Conservation (phyloP, 192 early-diverging fungal genomes). For the Phycomyces nitens region DNA sequence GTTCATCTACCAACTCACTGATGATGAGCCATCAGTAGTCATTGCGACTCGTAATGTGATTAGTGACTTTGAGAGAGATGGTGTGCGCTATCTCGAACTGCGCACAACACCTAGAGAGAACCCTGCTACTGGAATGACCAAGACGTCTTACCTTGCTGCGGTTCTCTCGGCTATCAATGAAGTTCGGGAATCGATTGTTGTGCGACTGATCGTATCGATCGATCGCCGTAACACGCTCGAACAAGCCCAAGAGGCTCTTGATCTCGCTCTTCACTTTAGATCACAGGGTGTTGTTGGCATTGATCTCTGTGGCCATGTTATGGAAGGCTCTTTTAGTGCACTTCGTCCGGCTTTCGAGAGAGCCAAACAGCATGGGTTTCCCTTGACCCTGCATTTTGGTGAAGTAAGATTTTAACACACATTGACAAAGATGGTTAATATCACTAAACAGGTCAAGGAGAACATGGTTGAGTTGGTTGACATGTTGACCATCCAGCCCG, state of each 20-base stretch:
- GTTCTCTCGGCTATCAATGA: slow-evolving; percentile 26
- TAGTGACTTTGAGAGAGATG: slow-evolving; percentile 49
- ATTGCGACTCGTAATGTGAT: slow-evolving; percentile 40
- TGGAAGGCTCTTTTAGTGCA: slow-evolving; percentile 36
- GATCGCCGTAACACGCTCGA: slow-evolving; percentile 49
- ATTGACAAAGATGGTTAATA: background rate
- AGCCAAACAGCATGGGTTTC: slow-evolving; percentile 44
- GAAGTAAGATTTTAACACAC: slow-evolving; percentile 34
- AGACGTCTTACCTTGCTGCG: slow-evolving; percentile 43
- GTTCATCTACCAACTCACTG: slow-evolving; percentile 54
- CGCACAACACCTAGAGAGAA: slow-evolving; percentile 51
- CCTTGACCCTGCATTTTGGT: slow-evolving; percentile 52
- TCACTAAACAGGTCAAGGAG: slow-evolving; percentile 5
- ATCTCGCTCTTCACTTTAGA: slow-evolving; percentile 44
- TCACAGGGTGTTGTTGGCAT: slow-evolving; percentile 48
- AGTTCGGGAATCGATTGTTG: slow-evolving; percentile 31
- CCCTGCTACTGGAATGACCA: slow-evolving; percentile 48
- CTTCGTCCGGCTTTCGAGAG: slow-evolving; percentile 45
- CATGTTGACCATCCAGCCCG: slow-evolving; percentile 39
- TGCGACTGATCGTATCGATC: slow-evolving; percentile 49
- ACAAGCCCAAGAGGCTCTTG: slow-evolving; percentile 45
- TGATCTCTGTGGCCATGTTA: slow-evolving; percentile 59
- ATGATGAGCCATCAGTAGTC: slow-evolving; percentile 39
- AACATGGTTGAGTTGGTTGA: slow-evolving; percentile 40
- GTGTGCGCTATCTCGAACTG: slow-evolving; percentile 57